phyloP scores from a whole-genome alignment of 2,329 filamentous ascomycete species.

The Penicillium psychrosexuale region DNA sequence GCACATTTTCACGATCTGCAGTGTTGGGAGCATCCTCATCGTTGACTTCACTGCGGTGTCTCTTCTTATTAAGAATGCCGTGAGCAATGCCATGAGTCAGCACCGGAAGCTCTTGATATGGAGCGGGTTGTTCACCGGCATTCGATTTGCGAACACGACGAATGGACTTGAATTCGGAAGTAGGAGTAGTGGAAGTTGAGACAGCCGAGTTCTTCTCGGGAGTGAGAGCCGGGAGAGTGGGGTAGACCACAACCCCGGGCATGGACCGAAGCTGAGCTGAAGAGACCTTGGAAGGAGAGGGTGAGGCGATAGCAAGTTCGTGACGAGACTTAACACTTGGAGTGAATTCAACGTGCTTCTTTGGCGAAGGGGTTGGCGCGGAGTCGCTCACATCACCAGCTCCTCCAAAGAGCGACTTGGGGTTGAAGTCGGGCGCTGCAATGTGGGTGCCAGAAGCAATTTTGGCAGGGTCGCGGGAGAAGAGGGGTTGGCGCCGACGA shows the following conservation, averaged over 20 bases:
- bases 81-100: slow-evolving; percentile 42
- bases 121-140: slow-evolving; percentile 11
- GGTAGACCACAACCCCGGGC: slow-evolving; percentile 35
- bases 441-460: slow-evolving; percentile 59
- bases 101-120: slow-evolving; percentile 32
- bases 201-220: slow-evolving; percentile 29
- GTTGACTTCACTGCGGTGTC: slow-evolving; percentile 34
- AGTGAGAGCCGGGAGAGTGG: slow-evolving; percentile 38
- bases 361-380: slow-evolving; percentile 65
- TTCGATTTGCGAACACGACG: slow-evolving; percentile 41
- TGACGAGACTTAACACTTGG: slow-evolving; percentile 59
- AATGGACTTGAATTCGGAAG: slow-evolving; percentile 34
- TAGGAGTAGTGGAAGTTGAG: slow-evolving; percentile 10
- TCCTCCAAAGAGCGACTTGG: slow-evolving; percentile 51
- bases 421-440: slow-evolving; percentile 39
- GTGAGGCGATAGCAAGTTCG: slow-evolving; percentile 37
- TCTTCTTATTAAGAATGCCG: slow-evolving; percentile 42
- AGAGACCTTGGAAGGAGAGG: slow-evolving; percentile 42
- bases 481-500: slow-evolving; percentile 57
- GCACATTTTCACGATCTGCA: slow-evolving; percentile 32
- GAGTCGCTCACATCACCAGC: slow-evolving; percentile 28
- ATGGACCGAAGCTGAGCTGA: slow-evolving; percentile 21
- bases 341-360: slow-evolving; percentile 80
- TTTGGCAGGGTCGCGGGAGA: slow-evolving; percentile 58
- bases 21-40: slow-evolving; percentile 21